phyloP scores from a whole-genome alignment of 345 rosid species.

The Cardamine occulta region DNA sequence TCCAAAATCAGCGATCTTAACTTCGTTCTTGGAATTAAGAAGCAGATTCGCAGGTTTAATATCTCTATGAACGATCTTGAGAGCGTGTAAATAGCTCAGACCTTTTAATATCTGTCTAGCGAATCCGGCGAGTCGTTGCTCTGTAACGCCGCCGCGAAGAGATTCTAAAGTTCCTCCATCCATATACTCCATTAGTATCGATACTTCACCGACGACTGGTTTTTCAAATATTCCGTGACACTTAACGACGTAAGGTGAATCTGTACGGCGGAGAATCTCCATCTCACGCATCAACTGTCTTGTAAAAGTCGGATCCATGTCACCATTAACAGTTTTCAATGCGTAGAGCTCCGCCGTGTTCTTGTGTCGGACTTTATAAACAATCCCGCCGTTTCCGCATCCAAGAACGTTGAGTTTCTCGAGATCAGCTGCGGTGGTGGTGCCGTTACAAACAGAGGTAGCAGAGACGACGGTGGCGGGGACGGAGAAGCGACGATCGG shows the following conservation, averaged over 20 bases:
- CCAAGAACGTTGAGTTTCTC: conserved; percentile 76
- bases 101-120: conserved; percentile 74
- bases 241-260: conserved; percentile 64
- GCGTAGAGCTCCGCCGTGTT: conserved; percentile 64
- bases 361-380: conserved; percentile 72
- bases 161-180: conserved; percentile 74
- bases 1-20: conserved; percentile 88
- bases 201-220: conserved; percentile 63
- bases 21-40: conserved; percentile 58
- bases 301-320: conserved; percentile 58
- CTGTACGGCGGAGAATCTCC: conserved; percentile 81
- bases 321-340: conserved; percentile 65
- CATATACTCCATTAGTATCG: conserved; percentile 82
- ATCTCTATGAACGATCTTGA: conserved; percentile 79
- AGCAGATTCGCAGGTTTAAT: conserved; percentile 82
- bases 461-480: conserved; percentile 1
- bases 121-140: conserved; percentile 51
- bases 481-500: conserved; percentile 34
- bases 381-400: conserved; percentile 85
- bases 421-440: conserved; percentile 53
- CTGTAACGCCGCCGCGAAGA: conserved; percentile 58
- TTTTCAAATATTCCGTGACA: conserved; percentile 66
- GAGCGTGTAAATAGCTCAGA: conserved; percentile 62
- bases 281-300: conserved; percentile 73
- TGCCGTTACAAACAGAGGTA: conserved; percentile 20